Evolutionary conservation across 495 filamentous ascomycete genomes (phyloP), one percentile per base, ranked within the genome.

Genomic region (Lichina pygmaea): DNA sequence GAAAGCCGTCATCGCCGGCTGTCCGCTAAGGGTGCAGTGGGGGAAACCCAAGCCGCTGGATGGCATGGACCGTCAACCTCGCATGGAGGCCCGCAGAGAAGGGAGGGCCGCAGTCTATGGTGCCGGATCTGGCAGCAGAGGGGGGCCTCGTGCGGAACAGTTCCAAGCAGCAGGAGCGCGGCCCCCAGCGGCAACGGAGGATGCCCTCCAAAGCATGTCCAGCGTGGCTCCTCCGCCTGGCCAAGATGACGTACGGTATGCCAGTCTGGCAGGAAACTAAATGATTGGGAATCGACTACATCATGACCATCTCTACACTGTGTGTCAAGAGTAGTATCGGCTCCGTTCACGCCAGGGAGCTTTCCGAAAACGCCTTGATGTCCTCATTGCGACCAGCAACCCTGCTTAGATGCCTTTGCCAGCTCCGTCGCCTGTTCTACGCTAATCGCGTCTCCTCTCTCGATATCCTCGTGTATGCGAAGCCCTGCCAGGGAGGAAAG

Each of bases 21-120:
- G 85, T 53, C 89, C 91, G 0, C 57, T 97, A 44, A 67, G 85
- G 16, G 70, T 97, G 12, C 74, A 83, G 46, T 97, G 89, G 89
- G 86, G 83, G 6, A 77, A 76, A 51, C 91, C 89, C 15, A 89
- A 81, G 64, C 75, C 84, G 0, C 63, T 97, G 41, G 89, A 93
- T 46, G 89, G 71, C 24, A 72, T 94, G 71, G 79, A 92, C 48
- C 74, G 75, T 42, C 81, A 92, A 49, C 70, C 86, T 59, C 71
- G 84, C 34, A 62, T 77, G 46, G 63, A 70, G 51, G 77, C 85
- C 59, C 74, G 81, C 34, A 68, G 77, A 30, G 80, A 85, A 45
- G 75, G 74, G 33, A 71, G 83, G 38, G 65, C 72, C 24, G 68
- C 70, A 9, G 71, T 68, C 7, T 70, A 70, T 45, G 55, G 60